Evolutionary conservation across 2,329 filamentous ascomycete species (phyloP).

Genomic region (Myrmaecium sp.): DNA sequence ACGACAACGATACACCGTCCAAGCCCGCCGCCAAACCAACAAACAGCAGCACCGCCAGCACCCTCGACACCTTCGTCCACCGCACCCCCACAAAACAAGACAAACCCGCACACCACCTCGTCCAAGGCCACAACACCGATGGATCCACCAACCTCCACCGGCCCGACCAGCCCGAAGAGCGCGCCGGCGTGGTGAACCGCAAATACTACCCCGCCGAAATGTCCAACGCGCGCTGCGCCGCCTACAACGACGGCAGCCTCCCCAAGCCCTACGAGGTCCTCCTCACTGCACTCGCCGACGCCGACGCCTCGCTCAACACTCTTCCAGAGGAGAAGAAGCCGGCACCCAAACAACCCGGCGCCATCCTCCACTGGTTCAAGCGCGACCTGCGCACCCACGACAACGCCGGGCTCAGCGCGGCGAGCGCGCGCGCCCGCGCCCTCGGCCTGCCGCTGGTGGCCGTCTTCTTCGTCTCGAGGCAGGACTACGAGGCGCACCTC

Average conservation of each 20-base stretch:
- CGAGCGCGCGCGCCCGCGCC: conserved; percentile 48
- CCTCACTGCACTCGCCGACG: conserved; percentile 42
- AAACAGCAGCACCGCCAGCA: conserved; percentile 5
- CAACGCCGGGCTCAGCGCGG: conserved; percentile 53
- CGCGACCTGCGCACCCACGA: conserved; percentile 58
- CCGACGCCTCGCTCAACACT: conserved; percentile 33
- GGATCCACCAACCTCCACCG: too few relatives aligned
- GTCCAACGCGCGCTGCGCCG: conserved; percentile 57
- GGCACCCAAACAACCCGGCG: too few relatives aligned
- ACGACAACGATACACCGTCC: background rate
- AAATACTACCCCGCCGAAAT: conserved; percentile 79
- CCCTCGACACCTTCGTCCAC: conserved; percentile 1
- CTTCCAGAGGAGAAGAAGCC: conserved; percentile 37
- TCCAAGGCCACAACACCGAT: background rate
- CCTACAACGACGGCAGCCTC: conserved; percentile 55
- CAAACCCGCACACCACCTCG: background rate
- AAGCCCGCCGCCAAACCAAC: background rate
- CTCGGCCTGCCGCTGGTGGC: conserved; percentile 56
- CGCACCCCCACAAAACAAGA: background rate
- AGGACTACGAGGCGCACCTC: conserved; percentile 72
- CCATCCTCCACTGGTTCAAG: conserved; percentile 85
- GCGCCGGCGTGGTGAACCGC: conserved; percentile 25
- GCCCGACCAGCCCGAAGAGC: conserved; percentile 22
- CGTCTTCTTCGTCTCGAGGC: conserved; percentile 63
- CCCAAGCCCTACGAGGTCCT: conserved; percentile 59